Base-by-base conservation (phyloP, 129 eudicot genomes). In the Tagetes patula region DNA sequence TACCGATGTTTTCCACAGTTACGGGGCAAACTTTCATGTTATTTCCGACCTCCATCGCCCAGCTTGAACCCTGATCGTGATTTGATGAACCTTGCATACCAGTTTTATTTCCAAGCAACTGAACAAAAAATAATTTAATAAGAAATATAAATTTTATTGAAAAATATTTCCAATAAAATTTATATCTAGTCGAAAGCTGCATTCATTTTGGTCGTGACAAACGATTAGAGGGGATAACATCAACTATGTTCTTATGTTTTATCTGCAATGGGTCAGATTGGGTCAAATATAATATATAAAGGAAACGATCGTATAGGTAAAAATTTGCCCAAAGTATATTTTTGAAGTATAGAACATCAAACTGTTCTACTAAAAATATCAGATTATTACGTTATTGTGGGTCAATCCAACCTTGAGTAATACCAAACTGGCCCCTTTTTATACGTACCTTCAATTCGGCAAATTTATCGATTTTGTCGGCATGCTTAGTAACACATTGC, bases 1-100 rank as follows among this genome's bases (percentile, higher is more conserved):
- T 80, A 70, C 87, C 87, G 54, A 88, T 80, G 62, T 90, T 88
- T 80, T 94, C 96, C 9, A 94, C 99, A 8, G 82, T 81, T 50
- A 94, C 88, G 12, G 97, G 99, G 69, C 96, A 90, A 75, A 83
- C 87, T 77, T 88, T 85, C 60, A 81, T 67, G 50, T 83, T 79
- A 71, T 82, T 82, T 33, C 96, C 99, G 52, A 94, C 97, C 87
- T 94, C 99, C 88, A 94, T 87, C 20, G 94, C 99, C 97, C 99
- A 94, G 84, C 96, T 90, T 47, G 97, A 88, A 64, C 96, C 97
- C n/a, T 84, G 96, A 49, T 90, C 96, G 49, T 80, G 62, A 78
- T 75, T 46, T 50, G 88, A 79, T 59, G 88, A 67, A 41, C 86
- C 86, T 72, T 72, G 70, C 58, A 78, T 47, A 47, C 88, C 78